phyloP scores from a whole-genome alignment of 2,329 filamentous ascomycete species.

The Coniella vitis region DNA sequence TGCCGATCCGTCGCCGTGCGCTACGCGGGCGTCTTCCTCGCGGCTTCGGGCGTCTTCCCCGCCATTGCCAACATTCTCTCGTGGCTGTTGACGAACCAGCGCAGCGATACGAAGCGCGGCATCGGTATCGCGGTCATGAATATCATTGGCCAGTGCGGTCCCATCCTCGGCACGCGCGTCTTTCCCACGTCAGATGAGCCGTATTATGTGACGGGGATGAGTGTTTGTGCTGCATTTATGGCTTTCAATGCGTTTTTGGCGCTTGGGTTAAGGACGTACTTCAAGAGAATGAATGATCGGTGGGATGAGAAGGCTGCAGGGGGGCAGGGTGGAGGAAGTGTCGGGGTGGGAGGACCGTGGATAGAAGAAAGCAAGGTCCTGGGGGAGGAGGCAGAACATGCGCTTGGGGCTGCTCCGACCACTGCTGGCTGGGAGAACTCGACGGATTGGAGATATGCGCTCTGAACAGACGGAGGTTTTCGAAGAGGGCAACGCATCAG shows the following conservation, averaged over 20 bases:
- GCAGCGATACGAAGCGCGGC: conserved; percentile 57
- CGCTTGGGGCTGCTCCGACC: not conserved
- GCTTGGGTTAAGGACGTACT: conserved; percentile 25
- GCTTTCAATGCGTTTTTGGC: conserved; percentile 33
- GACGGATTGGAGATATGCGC: conserved; percentile 6
- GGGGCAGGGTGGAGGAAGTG: not conserved
- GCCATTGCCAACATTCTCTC: conserved; percentile 62
- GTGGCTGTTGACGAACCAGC: conserved; percentile 66
- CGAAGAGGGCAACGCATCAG: too few relatives aligned
- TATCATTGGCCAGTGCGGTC: conserved; percentile 55
- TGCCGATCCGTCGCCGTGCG: conserved; percentile 36
- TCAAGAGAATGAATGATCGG: conserved; percentile 27
- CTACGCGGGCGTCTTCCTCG: conserved; percentile 42
- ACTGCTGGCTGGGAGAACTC: conserved; percentile 5
- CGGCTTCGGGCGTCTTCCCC: conserved; percentile 48
- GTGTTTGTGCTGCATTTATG: conserved; percentile 34
- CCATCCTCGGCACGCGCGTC: conserved; percentile 55
- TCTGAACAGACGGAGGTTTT: not conserved
- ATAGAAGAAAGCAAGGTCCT: not conserved
- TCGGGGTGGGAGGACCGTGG: not conserved
- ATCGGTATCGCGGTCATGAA: conserved; percentile 57
- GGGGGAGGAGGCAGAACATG: not conserved
- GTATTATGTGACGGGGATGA: conserved; percentile 33
- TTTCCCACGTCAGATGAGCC: conserved; percentile 42
- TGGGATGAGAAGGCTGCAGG: conserved; percentile 21